Percentiles rank a stretch among this genome's conserved stretches.
Conservation (phyloP, 2,329 filamentous ascomycete species). For the Epichloe elymi region DNA sequence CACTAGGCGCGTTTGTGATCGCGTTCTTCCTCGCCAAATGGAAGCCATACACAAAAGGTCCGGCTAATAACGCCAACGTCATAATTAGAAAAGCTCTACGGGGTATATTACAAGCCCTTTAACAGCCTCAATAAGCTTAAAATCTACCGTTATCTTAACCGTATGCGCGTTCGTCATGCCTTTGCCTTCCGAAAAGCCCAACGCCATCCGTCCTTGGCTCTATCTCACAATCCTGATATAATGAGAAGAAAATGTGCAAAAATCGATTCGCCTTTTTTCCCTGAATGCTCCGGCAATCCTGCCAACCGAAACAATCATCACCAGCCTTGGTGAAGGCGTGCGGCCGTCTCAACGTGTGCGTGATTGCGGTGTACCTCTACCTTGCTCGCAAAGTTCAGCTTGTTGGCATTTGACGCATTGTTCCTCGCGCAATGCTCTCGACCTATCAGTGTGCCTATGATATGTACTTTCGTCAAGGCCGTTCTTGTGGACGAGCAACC, state of each 20-base stretch:
- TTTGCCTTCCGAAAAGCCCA: not conserved
- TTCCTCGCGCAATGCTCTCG: not conserved
- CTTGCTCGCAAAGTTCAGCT: not conserved
- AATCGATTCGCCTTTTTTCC: not conserved
- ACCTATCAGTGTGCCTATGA: not conserved
- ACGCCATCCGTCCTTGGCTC: not conserved
- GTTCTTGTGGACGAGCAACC: not conserved
- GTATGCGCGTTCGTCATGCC: not conserved
- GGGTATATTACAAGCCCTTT: too few species aligned
- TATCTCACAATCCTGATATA: not conserved
- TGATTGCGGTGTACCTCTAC: not conserved
- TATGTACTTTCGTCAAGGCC: not conserved
- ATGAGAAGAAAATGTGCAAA: not conserved
- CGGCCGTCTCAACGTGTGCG: not conserved
- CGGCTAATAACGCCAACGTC: too few species aligned
- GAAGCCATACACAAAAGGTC: too few species aligned
- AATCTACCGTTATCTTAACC: too few species aligned
- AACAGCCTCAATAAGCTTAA: too few species aligned
- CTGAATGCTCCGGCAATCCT: not conserved
- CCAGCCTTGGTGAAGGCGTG: not conserved
- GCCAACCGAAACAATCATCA: not conserved
- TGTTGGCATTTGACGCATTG: not conserved
- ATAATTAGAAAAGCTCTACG: too few species aligned
- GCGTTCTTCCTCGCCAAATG: too few species aligned
- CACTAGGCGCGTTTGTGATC: too few species aligned